Percentiles rank a stretch among this genome's conserved stretches.
Conservation (phyloP, 441 rosid genomes). For the Biscutella laevigata region DNA sequence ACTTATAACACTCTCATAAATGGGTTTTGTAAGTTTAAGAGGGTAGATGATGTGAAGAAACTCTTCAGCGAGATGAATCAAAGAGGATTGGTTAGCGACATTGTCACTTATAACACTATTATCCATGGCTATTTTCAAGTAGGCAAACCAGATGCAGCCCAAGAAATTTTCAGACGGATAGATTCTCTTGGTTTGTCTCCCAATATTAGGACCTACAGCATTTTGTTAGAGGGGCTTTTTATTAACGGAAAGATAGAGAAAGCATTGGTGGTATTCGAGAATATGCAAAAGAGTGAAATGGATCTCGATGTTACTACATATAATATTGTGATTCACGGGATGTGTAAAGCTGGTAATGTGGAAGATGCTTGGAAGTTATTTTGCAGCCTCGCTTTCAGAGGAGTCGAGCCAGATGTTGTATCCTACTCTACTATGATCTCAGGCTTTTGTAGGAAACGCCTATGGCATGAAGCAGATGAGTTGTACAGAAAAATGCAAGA, state of each 20-base stretch:
- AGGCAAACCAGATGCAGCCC: constrained; percentile 6
- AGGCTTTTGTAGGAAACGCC: constrained; percentile 20
- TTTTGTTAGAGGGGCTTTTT: constrained; percentile 26
- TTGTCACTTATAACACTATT: constrained; percentile 21
- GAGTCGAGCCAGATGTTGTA: constrained; percentile 21
- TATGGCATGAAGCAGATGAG: constrained; percentile 18
- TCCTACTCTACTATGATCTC: constrained; percentile 23
- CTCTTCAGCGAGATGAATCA: constrained; percentile 16
- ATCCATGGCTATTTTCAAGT: constrained; percentile 19
- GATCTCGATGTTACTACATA: constrained; percentile 17
- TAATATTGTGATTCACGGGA: constrained; percentile 24
- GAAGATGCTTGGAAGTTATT: constrained; percentile 29
- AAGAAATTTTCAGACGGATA: constrained; percentile 23
- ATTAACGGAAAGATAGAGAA: constrained; percentile 14
- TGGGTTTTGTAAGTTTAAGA: constrained; percentile 28
- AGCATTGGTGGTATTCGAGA: constrained; percentile 13
- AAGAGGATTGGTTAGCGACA: constrained; percentile 12
- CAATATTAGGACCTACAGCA: constrained; percentile 17
- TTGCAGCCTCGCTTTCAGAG: neutral
- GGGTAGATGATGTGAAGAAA: constrained; percentile 13
- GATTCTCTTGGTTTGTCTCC: constrained; percentile 6
- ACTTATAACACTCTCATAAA: constrained; percentile 29
- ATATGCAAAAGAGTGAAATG: constrained; percentile 15
- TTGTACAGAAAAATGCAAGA: constrained; percentile 29
- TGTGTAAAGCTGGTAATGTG: constrained; percentile 29